Evolutionary conservation across 208 protist species (phyloP), one percentile per base, ranked within the genome.

Genomic region (Wallacemonas sp.): DNA sequence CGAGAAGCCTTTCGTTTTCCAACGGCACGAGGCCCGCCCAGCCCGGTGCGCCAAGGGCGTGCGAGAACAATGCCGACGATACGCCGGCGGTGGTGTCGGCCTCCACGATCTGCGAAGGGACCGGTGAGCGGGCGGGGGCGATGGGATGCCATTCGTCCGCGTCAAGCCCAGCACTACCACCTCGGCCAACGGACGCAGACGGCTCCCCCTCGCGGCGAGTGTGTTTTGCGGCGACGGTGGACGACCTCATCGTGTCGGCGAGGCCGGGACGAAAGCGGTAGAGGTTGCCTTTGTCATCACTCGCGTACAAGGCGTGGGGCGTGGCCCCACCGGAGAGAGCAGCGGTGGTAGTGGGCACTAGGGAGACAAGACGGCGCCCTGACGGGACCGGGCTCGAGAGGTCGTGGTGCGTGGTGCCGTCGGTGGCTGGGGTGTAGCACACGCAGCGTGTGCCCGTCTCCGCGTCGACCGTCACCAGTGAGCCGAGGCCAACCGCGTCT

Each of bases 21-120:
- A 68, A 32, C 21, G 60, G 0, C 29, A 69, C 44, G 13, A 92
- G 71, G 21, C 86, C 82, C 15, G 71, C 75, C 81, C 81, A 91
- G 6, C 85, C 85, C 5, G 68, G 65, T 0, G 73, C 66, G 10
- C 81, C 81, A 36, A 64, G 57, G 13, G 69, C 21, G 41, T 17
- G 24, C 2, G 64, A 65, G 44, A 63, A 64, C 10, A 76, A 24
- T 8, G 27, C 13, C 27, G 75, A 29, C 5, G 17, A 5, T 6
- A 37, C 13, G 6, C 37, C 42, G 34, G 13, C 34, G 8, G 13
- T 46, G 4, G 19, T 27, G 30, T 34, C 33, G 21, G 12, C 57
- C 3, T 30, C 46, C 32, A 34, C 19, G 10, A 45, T 42, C 9
- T 5, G 8, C 17, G 61, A 58, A 5, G 45, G 30, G 5, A 66